Percentiles rank a stretch among this genome's conserved stretches.
These are phyloP conservation scores for Psilocybe cyanescens DNA, from an alignment of 768 basidiomycete genomes.

Conservation along the genomic window DNA sequence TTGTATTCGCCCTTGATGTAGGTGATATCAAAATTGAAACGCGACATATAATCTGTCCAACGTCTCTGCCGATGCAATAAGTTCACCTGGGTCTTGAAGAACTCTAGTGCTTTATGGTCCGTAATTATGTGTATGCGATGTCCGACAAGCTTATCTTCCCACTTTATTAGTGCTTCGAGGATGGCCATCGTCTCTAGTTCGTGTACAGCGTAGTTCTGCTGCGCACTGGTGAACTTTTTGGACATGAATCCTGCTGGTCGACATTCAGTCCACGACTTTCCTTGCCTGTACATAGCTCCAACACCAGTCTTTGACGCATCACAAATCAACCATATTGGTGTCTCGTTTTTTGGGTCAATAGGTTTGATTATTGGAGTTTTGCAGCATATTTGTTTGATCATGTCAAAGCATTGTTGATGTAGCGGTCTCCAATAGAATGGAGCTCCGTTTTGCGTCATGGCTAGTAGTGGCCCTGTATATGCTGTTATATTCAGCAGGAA, in stretches of 20 bases:
- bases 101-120: conserved; percentile 35
- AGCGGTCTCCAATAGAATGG: conserved; percentile 29
- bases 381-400: conserved; percentile 30
- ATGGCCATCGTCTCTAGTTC: conserved; percentile 41
- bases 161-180: conserved; percentile 36
- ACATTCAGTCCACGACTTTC: conserved; percentile 32
- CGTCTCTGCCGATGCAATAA: conserved; percentile 8
- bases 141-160: conserved; percentile 32
- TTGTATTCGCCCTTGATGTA: conserved; percentile 16
- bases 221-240: conserved; percentile 34
- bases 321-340: conserved; percentile 32
- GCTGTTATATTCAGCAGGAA: conserved; percentile 38
- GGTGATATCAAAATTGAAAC: conserved; percentile 20
- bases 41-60: conserved; percentile 18
- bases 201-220: conserved; percentile 22
- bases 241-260: conserved; percentile 38
- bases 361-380: conserved; percentile 23
- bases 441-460: conserved; percentile 28
- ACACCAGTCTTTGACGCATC: conserved; percentile 35
- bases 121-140: conserved; percentile 32
- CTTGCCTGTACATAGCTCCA: conserved; percentile 32
- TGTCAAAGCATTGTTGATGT: conserved; percentile 34
- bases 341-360: conserved; percentile 20
- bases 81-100: conserved; percentile 31
- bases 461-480: conserved; percentile 34